Evolutionary conservation across 75 land plant species (phyloP).

Genomic region (Picea glauca): DNA sequence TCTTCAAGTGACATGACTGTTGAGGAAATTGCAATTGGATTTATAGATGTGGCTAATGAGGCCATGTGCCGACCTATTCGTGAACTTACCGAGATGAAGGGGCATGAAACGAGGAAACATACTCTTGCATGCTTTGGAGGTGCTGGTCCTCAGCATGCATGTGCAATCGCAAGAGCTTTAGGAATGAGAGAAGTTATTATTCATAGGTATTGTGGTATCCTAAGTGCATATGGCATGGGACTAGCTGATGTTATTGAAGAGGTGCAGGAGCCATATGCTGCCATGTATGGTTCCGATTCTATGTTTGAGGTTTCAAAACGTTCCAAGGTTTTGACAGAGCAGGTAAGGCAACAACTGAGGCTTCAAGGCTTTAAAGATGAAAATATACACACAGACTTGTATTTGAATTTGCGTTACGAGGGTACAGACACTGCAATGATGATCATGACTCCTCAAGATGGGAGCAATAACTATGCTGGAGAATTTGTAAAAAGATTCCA

Average conservation of each 20-base stretch:
- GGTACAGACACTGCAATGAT: constrained; percentile 97
- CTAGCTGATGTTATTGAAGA: constrained; percentile 99
- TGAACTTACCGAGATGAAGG: constrained; percentile 97
- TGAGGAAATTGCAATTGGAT: constrained; percentile 92
- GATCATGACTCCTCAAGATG: constrained; percentile 43
- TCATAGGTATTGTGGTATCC: constrained; percentile 91
- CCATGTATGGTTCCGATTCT: constrained; percentile 71
- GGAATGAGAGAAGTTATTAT: constrained; percentile 91
- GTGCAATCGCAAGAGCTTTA: constrained; percentile 91
- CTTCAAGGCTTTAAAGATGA: constrained; percentile 70
- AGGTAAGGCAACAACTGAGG: constrained; percentile 61
- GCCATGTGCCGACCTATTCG: constrained; percentile 99
- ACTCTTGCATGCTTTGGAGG: constrained; percentile 98
- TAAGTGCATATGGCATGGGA: constrained; percentile 99
- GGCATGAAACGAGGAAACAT: constrained; percentile 90
- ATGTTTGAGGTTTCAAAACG: constrained; percentile 62
- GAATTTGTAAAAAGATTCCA: constrained; percentile 76
- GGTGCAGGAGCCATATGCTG: constrained; percentile 91
- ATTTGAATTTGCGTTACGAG: constrained; percentile 87
- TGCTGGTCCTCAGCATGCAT: constrained; percentile 99
- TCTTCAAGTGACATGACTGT: constrained; percentile 76
- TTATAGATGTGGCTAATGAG: constrained; percentile 96
- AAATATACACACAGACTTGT: constrained; percentile 59
- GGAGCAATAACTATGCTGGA: constrained; percentile 55
- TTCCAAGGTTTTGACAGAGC: constrained; percentile 37